These are phyloP conservation scores for Lichtheimia corymbifera DNA, from an alignment of 371 early-diverging fungal species.

Conservation along the genomic window DNA sequence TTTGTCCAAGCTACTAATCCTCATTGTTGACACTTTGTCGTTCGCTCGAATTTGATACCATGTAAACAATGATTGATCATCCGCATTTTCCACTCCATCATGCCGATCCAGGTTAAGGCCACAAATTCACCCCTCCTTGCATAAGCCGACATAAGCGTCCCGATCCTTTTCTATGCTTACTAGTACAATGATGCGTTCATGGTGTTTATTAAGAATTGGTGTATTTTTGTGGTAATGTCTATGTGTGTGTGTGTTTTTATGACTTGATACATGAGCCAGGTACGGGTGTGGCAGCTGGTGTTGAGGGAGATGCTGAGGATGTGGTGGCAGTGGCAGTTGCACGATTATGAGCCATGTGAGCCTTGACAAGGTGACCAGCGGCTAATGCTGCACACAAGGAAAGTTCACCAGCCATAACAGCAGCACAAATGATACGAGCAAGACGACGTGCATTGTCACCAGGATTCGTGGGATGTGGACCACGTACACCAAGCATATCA, in stretches of 20 bases:
- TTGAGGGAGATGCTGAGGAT: conserved; percentile 1
- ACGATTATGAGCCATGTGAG: conserved; percentile 86
- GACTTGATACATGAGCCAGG: conserved; percentile 28
- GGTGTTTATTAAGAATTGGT: too few relatives aligned
- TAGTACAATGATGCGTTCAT: too few relatives aligned
- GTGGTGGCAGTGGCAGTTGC: conserved; percentile 16
- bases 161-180: too few relatives aligned
- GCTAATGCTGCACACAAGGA: conserved; percentile 86
- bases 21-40: too few relatives aligned
- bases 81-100: too few relatives aligned
- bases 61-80: too few relatives aligned
- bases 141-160: too few relatives aligned
- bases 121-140: too few relatives aligned
- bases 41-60: too few relatives aligned
- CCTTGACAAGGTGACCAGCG: conserved; percentile 83
- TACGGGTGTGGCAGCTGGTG: conserved; percentile 19
- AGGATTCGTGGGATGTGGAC: conserved; percentile 81
- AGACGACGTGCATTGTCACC: conserved; percentile 88
- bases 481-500: conserved; percentile 88
- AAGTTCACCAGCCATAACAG: conserved; percentile 97
- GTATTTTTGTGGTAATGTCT: too few relatives aligned
- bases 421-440: conserved; percentile 88
- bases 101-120: too few relatives aligned
- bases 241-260: neutral
- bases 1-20: too few relatives aligned